Evolutionary conservation across 2,329 filamentous ascomycete genomes (phyloP).

Genomic region (Pseudodiploospora longispora): DNA sequence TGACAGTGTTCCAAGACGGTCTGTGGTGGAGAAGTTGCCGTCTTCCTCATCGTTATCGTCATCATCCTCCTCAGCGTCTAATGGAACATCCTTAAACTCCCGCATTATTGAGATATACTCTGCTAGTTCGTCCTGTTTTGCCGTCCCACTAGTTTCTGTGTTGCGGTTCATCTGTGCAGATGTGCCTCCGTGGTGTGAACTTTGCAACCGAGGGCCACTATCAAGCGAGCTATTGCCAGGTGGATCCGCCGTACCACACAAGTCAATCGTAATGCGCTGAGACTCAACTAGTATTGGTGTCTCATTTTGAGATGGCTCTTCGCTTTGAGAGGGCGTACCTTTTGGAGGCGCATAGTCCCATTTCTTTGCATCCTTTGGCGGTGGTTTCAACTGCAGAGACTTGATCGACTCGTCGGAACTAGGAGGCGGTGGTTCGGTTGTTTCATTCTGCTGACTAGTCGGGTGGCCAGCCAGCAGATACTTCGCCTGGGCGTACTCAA

Average conservation of each 20-base stretch:
- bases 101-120: slow-evolving; percentile 56
- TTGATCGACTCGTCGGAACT: slow-evolving; percentile 15
- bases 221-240: not conserved
- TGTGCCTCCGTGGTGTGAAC: too few relatives aligned
- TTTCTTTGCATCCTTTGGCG: slow-evolving; percentile 27
- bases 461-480: slow-evolving; percentile 51
- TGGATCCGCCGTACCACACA: slow-evolving; percentile 8
- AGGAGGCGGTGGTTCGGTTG: not conserved
- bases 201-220: too few relatives aligned
- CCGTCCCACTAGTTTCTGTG: too few relatives aligned
- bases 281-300: slow-evolving; percentile 15
- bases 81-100: slow-evolving; percentile 49
- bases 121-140: slow-evolving; percentile 47
- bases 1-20: not conserved
- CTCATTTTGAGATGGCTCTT: slow-evolving; percentile 21
- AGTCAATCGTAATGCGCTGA: slow-evolving; percentile 18
- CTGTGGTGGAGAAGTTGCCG: slow-evolving; percentile 1
- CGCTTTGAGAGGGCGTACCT: slow-evolving; percentile 28
- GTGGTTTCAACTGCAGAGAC: slow-evolving; percentile 43
- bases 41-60: slow-evolving; percentile 20
- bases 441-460: slow-evolving; percentile 5
- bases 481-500: slow-evolving; percentile 50
- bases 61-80: slow-evolving; percentile 43
- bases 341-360: slow-evolving; percentile 30
- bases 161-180: too few relatives aligned